Evolutionary conservation across 352 stramenopile genomes (phyloP).

Genomic region (Proteromonas lacertae): DNA sequence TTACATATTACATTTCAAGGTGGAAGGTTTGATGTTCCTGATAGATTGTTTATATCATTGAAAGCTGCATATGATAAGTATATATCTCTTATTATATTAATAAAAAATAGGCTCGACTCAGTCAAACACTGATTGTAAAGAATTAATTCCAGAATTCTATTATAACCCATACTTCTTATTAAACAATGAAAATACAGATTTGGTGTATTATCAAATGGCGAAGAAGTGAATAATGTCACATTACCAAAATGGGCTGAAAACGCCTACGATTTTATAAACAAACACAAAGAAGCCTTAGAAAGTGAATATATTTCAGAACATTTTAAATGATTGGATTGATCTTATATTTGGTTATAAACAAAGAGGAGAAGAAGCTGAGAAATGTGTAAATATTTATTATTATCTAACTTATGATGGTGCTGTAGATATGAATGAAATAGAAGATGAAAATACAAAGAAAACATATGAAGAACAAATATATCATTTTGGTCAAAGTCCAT

Average conservation of each 20-base stretch:
- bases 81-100: constrained; percentile 65
- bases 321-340: constrained; percentile 85
- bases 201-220: constrained; percentile 28
- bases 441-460: constrained; percentile 19
- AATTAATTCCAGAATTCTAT: constrained; percentile 35
- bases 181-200: constrained; percentile 43
- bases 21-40: constrained; percentile 76
- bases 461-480: constrained; percentile 13
- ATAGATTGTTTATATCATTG: constrained; percentile 57
- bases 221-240: constrained; percentile 56
- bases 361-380: constrained; percentile 52
- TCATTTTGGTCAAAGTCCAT: constrained; percentile 20
- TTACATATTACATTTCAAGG: constrained; percentile 70
- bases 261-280: constrained; percentile 64
- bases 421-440: constrained; percentile 62
- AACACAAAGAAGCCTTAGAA: constrained; percentile 59
- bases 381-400: constrained; percentile 85
- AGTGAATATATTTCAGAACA: constrained; percentile 82
- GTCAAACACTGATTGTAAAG: constrained; percentile 26
- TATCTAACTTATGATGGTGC: constrained; percentile 94
- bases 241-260: constrained; percentile 79
- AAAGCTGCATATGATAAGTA: constrained; percentile 39
- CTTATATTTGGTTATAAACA: too few relatives aligned
- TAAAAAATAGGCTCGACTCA: constrained; percentile 12
- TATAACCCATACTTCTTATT: constrained; percentile 31